Evolutionary conservation across 345 rosid genomes (phyloP).

Genomic region (Anastatica hierochuntica): DNA sequence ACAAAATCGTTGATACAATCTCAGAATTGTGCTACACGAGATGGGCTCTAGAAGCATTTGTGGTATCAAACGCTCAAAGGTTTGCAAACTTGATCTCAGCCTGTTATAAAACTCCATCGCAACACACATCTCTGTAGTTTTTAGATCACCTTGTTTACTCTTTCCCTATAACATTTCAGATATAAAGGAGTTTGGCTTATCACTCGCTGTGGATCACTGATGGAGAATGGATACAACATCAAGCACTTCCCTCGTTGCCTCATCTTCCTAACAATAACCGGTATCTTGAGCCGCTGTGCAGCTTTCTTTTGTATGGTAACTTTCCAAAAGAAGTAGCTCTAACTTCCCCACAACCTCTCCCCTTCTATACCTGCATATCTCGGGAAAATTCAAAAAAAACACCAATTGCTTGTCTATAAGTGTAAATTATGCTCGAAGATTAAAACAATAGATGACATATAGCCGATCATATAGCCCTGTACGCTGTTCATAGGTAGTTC

Average conservation of each 20-base stretch:
- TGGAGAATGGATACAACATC: conserved; percentile 53
- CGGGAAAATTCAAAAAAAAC: no score
- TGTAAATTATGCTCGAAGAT: background rate
- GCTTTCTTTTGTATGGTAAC: conserved; percentile 62
- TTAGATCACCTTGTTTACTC: conserved; percentile 4
- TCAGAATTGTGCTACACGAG: conserved; percentile 65
- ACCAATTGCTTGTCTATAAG: background rate
- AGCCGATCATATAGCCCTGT: background rate
- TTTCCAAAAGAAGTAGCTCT: conserved; percentile 47
- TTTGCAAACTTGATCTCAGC: conserved; percentile 13
- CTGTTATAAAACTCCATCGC: conserved; percentile 4
- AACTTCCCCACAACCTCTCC: background rate
- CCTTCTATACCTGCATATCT: background rate
- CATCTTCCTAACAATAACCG: conserved; percentile 43
- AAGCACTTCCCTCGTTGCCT: conserved; percentile 54
- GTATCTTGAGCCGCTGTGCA: conserved; percentile 41
- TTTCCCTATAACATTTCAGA: conserved; percentile 29
- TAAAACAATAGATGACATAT: conserved; percentile 6
- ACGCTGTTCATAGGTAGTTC: no score
- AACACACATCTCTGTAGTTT: background rate
- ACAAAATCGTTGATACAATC: conserved; percentile 26
- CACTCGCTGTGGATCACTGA: conserved; percentile 78
- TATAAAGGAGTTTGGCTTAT: conserved; percentile 95
- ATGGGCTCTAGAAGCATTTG: conserved; percentile 97
- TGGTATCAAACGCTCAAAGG: conserved; percentile 92